These are phyloP conservation scores for Rutstroemia sp. DNA, from an alignment of 2,329 filamentous ascomycete species.

Conservation along the genomic window DNA sequence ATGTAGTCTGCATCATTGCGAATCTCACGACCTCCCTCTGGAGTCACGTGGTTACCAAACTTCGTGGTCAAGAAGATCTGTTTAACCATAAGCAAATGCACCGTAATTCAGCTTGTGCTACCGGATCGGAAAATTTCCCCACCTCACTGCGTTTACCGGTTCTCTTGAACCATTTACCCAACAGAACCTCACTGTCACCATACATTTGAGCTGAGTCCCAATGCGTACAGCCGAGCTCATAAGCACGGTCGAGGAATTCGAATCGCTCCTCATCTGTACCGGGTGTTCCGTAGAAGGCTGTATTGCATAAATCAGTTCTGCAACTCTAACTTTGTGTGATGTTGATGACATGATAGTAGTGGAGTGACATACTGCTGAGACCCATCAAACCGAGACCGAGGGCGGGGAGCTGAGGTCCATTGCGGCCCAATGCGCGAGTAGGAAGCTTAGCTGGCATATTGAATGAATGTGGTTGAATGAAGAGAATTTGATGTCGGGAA, in stretches of 20 bases:
- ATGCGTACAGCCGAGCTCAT: slow-evolving; percentile 29
- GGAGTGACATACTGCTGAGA: slow-evolving; percentile 2
- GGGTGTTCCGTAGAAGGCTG: slow-evolving; percentile 25
- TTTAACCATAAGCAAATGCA: not conserved
- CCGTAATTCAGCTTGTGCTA: slow-evolving; percentile 31
- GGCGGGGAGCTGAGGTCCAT: slow-evolving; percentile 12
- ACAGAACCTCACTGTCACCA: slow-evolving; percentile 37
- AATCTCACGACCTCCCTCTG: slow-evolving; percentile 4
- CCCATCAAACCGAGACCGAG: slow-evolving; percentile 14
- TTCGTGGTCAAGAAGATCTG: slow-evolving; percentile 39
- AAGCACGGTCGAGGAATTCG: slow-evolving; percentile 32
- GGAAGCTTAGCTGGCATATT: slow-evolving; percentile 11
- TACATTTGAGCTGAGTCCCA: slow-evolving; percentile 28
- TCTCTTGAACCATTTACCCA: slow-evolving; percentile 40
- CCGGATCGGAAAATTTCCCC: not conserved
- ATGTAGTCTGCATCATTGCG: slow-evolving; percentile 10
- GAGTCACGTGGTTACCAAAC: slow-evolving; percentile 9
- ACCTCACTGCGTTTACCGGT: slow-evolving; percentile 18
- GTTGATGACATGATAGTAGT: no score
- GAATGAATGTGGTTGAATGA: not conserved
- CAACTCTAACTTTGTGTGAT: not conserved
- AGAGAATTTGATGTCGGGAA: not conserved
- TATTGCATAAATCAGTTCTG: not conserved
- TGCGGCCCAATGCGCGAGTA: slow-evolving; percentile 9
- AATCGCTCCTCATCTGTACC: slow-evolving; percentile 30